phyloP scores from a whole-genome alignment of 2,329 filamentous ascomycete genomes.

The Sporothrix sp. region DNA sequence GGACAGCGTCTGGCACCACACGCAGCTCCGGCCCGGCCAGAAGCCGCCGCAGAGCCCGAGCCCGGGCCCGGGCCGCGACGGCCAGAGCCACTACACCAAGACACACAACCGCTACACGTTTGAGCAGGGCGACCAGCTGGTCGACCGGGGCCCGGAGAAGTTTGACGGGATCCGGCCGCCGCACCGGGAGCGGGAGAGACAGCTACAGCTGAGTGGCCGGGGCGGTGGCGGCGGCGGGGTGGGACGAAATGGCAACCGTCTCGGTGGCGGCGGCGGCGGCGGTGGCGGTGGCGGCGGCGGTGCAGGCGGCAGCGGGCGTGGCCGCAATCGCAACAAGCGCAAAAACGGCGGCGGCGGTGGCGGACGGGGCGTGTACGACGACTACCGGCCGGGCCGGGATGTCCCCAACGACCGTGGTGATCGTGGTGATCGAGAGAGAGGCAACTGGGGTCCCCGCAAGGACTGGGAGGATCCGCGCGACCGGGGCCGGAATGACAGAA shows the following conservation, averaged over 20 bases:
- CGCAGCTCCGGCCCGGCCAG: background rate
- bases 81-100: constrained; percentile 28
- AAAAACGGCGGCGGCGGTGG: constrained; percentile 21
- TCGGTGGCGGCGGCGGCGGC: constrained; percentile 20
- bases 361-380: constrained; percentile 8
- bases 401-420: background rate
- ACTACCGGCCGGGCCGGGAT: background rate
- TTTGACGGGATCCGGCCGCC: constrained; percentile 55
- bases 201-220: constrained; percentile 7
- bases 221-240: constrained; percentile 22
- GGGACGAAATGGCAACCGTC: constrained; percentile 14
- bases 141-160: constrained; percentile 63
- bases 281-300: constrained; percentile 9
- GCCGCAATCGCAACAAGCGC: background rate
- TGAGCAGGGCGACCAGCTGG: constrained; percentile 54
- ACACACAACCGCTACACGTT: constrained; percentile 63
- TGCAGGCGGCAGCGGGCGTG: constrained; percentile 13
- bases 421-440: background rate
- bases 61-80: constrained; percentile 15
- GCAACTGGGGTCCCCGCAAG: background rate
- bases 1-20: constrained; percentile 37
- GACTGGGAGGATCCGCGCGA: constrained; percentile 1
- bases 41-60: background rate
- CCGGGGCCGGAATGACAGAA: background rate
- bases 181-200: constrained; percentile 38